Evolutionary conservation across 768 basidiomycete genomes (phyloP).

Genomic region (Sporobolomyces phaffii): DNA sequence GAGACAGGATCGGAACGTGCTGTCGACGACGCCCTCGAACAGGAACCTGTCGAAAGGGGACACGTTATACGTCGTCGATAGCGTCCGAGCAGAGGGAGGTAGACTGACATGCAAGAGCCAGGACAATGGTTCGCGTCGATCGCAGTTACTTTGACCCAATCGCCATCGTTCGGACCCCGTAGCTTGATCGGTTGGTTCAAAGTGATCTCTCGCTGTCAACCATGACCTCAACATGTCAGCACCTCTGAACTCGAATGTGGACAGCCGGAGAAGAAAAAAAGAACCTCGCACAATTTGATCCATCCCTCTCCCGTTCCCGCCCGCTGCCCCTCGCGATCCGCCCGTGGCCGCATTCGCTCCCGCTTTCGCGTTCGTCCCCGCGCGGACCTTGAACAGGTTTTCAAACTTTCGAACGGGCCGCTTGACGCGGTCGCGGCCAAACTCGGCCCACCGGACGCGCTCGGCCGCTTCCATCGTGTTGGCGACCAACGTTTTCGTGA

Average conservation of each 20-base stretch:
- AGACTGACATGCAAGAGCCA: constrained; percentile 73
- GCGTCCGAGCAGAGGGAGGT: neutral
- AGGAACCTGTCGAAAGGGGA: constrained; percentile 28
- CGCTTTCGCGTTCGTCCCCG: constrained; percentile 72
- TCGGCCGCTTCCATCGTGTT: constrained; percentile 51
- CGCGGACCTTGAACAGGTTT: constrained; percentile 82
- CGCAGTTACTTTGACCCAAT: constrained; percentile 66
- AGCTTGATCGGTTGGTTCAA: constrained; percentile 61
- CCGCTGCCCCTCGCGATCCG: too few species aligned
- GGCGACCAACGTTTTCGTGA: constrained; percentile 80
- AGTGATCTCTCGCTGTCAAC: constrained; percentile 59
- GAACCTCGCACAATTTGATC: constrained; percentile 25
- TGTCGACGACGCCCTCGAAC: constrained; percentile 75
- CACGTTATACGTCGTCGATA: neutral
- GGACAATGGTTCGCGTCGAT: constrained; percentile 93
- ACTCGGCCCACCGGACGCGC: constrained; percentile 56
- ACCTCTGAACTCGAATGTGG: neutral
- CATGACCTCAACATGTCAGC: too few species aligned
- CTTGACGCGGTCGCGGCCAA: constrained; percentile 52
- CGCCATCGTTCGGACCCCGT: constrained; percentile 51
- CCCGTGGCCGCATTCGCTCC: constrained; percentile 81
- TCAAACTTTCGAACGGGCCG: constrained; percentile 54
- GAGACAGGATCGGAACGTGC: constrained; percentile 61
- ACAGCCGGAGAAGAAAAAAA: neutral
- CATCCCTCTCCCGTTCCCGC: constrained; percentile 54